phyloP scores from a whole-genome alignment of 176 grass and related monocot genomes.

The Carex kokanica region DNA sequence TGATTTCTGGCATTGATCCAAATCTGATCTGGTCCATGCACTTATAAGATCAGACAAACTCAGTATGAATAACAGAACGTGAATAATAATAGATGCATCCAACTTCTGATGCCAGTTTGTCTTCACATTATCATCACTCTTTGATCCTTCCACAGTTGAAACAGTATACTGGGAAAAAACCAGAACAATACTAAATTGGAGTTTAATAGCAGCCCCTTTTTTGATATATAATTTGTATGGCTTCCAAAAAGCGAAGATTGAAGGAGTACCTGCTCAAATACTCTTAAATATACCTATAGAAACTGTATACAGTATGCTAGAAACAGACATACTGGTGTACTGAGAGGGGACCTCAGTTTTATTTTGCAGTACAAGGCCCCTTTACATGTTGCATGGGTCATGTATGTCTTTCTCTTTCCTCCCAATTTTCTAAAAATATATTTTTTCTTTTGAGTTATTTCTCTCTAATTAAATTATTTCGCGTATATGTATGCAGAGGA shows the following conservation, averaged over 20 bases:
- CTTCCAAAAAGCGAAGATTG: neutral
- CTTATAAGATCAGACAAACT: no score
- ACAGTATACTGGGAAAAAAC: neutral
- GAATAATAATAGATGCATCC: no score
- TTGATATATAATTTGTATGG: neutral
- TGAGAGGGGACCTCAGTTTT: neutral
- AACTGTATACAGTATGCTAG: neutral
- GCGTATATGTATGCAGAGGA: no score
- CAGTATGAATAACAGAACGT: no score
- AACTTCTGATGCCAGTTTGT: no score
- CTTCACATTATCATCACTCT: no score
- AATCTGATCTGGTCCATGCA: no score
- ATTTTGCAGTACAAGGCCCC: neutral
- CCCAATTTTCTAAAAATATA: no score
- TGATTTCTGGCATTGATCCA: no score
- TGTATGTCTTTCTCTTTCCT: no score
- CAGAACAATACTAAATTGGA: neutral
- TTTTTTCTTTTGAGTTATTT: neutral
- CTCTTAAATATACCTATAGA: neutral
- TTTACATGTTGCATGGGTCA: neutral
- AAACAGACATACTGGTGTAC: neutral
- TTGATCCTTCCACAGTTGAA: no score
- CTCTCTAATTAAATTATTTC: no score
- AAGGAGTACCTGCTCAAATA: neutral
- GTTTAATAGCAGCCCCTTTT: neutral